Evolutionary conservation across 768 basidiomycete genomes (phyloP), one percentile per base, ranked within the genome.

Genomic region (Exsudoporus frostii): DNA sequence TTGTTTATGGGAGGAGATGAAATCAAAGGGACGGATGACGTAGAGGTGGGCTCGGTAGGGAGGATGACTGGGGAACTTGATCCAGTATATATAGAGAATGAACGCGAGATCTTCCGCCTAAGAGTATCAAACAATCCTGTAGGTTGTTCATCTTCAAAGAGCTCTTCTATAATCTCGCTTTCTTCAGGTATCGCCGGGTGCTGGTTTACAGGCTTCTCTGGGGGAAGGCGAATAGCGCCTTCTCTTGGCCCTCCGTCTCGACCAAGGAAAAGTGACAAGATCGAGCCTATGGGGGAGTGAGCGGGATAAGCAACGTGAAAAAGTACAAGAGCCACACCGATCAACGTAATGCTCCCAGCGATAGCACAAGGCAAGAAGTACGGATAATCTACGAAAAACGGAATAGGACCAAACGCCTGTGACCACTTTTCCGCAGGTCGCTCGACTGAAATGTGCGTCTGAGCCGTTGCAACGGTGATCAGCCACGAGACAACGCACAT

Each of bases 381-480:
- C 2, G 97, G 97, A 66, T 90, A 93, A 7, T 74, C 75, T 24
- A 81, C 78, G 65, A 98, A 90, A 20, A 98, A 61, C 2, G 79
- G 74, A 6, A 85, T 61, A 22, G 81, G 73, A 43, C 75, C 79
- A 69, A 96, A 96, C 4, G 83, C 68, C 1, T 75, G 72, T 2
- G 95, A 92, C 86, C 91, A 96, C 65, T 97, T 98, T 42, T 77
- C 77, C 1, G 86, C 90, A 10, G 94, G 94, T 29, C 81, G 81
- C 74, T 91, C 92, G 59, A 90, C 89, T 92, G 61, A 50, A 55
- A 58, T 33, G 32, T 48, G 47, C 11, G n/a, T 65, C 53, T 60
- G 13, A 57, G 37, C 9, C 9, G 27, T 19, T 41, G 29, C 8
- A 43, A 47, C 30, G n/a, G 36, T 46, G 25, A 37, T 32, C 29